phyloP scores from a whole-genome alignment of 2,329 filamentous ascomycete genomes.

The Aspergillus sp. region DNA sequence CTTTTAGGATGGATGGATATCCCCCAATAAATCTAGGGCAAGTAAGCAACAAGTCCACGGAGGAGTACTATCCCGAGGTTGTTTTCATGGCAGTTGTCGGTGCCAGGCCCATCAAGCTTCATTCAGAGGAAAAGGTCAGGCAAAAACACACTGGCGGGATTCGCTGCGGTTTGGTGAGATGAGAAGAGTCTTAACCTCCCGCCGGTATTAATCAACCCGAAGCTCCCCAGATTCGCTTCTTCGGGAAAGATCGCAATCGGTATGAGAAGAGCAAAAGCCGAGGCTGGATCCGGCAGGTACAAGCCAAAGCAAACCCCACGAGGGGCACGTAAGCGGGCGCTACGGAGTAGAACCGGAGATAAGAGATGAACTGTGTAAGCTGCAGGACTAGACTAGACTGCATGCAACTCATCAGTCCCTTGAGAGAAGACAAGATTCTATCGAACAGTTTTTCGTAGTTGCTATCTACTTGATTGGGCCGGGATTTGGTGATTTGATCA shows the following conservation, averaged over 20 bases:
- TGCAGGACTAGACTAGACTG: not conserved
- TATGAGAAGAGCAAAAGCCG: not conserved
- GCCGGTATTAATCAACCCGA: constrained; percentile 5
- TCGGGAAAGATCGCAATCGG: not conserved
- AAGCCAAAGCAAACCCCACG: not conserved
- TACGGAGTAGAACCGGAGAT: not conserved
- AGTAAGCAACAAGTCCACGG: too few species aligned
- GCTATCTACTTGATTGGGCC: not conserved
- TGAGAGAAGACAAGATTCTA: not conserved
- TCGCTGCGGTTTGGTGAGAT: not conserved
- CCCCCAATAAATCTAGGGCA: too few species aligned
- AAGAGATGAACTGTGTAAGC: not conserved
- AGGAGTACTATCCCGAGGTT: too few species aligned
- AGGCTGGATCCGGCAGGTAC: not conserved
- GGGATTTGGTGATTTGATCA: not conserved
- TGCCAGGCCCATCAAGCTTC: too few species aligned
- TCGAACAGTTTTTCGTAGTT: not conserved
- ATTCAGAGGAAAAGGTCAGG: too few species aligned
- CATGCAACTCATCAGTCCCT: not conserved
- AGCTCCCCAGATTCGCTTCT: not conserved
- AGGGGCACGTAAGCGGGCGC: not conserved
- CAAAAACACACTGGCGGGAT: not conserved
- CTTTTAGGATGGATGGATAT: too few species aligned
- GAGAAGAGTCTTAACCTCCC: not conserved
- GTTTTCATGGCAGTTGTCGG: too few species aligned